Percentiles rank a stretch among this genome's conserved stretches.
Evolutionary conservation across 495 filamentous ascomycete genomes (phyloP).

Genomic region (Jackrogersella minutella): DNA sequence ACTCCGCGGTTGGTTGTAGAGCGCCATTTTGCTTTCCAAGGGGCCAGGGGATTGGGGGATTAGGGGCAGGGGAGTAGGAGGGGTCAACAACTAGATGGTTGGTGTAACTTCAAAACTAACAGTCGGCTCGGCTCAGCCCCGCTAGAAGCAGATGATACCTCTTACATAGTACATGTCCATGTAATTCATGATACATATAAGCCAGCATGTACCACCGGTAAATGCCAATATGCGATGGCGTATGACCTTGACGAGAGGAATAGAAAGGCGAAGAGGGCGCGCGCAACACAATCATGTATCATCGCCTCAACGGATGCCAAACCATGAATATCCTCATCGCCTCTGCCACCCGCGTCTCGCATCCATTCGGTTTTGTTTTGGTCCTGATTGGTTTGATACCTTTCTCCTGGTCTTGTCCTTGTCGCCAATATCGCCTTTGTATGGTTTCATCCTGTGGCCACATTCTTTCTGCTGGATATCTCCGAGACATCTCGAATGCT

Average conservation of each 20-base stretch:
- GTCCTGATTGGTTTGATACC: not conserved
- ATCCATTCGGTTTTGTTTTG: not conserved
- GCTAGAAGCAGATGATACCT: constrained; percentile 22
- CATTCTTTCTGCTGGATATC: not conserved
- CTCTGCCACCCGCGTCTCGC: not conserved
- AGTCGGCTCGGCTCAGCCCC: constrained; percentile 34
- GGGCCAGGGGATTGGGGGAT: not conserved
- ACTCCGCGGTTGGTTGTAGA: constrained; percentile 11
- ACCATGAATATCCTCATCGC: not conserved
- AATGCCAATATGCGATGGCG: not conserved
- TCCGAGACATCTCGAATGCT: not conserved
- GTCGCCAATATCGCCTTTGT: too few relatives aligned
- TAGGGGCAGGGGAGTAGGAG: constrained; percentile 3
- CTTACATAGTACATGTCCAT: too few relatives aligned
- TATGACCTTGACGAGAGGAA: not conserved
- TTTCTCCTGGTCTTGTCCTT: not conserved
- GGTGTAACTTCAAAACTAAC: constrained; percentile 13
- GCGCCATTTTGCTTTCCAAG: constrained; percentile 9
- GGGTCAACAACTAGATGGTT: constrained; percentile 3
- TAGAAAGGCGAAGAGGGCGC: not conserved
- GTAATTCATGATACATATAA: too few relatives aligned
- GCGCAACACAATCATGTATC: not conserved
- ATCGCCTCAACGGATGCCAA: not conserved
- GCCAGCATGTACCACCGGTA: not conserved
- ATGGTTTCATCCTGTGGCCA: not conserved